Base-by-base conservation (phyloP, 768 basidiomycete species). In the Kwoniella sp. region DNA sequence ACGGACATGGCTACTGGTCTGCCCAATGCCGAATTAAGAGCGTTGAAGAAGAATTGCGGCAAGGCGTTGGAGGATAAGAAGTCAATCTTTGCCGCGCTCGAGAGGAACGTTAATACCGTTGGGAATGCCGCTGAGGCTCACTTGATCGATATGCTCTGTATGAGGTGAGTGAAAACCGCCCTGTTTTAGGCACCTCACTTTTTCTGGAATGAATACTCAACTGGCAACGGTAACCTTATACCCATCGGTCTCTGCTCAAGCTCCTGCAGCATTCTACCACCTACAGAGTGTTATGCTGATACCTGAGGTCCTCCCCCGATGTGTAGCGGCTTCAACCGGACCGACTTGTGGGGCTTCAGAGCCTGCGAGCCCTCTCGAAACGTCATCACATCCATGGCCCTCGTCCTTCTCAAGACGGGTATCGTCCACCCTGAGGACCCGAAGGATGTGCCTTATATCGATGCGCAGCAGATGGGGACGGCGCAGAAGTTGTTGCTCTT, bases 111-210 rank as follows among this genome's bases (percentile, higher is more conserved):
- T 68, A 95, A 95, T 82, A 95, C 95, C 83, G 95, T 97, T 83
- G 97, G 97, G 78, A 98, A 99, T 79, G 85, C 96, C 58, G 96
- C 96, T 19, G 96, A 99, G 81, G 95, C 98, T 82, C 96, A 99
- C 82, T 83, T 99, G 72, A 99, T 99, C 81, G 96, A 98, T 82
- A 99, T 99, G 96, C 84, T 99, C 67, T 98, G 95, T 83, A 96
- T 97, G 92, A 96, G 93, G 95, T 95, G 78, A 58, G 83, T 77
- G 29, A 19, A 27, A n/a, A n/a, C n/a, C n/a, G n/a, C n/a, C n/a
- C n/a, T n/a, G n/a, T n/a, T n/a, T n/a, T n/a, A n/a, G n/a, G n/a
- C n/a, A n/a, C n/a, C n/a, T n/a, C n/a, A n/a, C n/a, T n/a, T n/a
- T n/a, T n/a, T n/a, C n/a, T n/a, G n/a, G n/a, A n/a, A n/a, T n/a